Conservation (phyloP, 2,329 filamentous ascomycete genomes). For the Sarocladium kiliense region DNA sequence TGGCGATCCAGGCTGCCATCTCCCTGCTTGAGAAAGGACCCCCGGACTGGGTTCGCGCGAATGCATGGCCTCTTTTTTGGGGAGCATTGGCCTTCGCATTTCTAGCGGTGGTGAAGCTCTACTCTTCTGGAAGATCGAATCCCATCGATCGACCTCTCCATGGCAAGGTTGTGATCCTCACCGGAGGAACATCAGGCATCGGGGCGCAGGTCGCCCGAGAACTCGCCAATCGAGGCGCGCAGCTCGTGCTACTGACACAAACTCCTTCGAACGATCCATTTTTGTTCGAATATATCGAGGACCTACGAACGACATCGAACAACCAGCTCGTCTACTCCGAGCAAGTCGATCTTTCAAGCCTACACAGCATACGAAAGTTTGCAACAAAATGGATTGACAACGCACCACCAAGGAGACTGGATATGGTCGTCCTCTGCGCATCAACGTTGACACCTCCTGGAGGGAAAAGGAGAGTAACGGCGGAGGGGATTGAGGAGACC, state of each 20-base stretch:
- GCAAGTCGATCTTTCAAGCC: slow-evolving; percentile 80
- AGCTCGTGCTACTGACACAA: slow-evolving; percentile 84
- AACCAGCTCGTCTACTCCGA: slow-evolving; percentile 94
- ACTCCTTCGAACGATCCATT: slow-evolving; percentile 79
- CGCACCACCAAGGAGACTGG: slow-evolving; percentile 77
- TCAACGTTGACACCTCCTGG: slow-evolving; percentile 70
- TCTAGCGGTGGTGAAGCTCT: slow-evolving; percentile 59
- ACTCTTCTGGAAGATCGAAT: slow-evolving; percentile 71
- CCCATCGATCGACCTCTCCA: slow-evolving; percentile 78
- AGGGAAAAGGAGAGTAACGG: slow-evolving; percentile 43
- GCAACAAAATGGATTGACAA: slow-evolving; percentile 99
- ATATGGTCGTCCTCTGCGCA: slow-evolving; percentile 87
- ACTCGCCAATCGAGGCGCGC: slow-evolving; percentile 77
- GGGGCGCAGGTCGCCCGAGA: slow-evolving; percentile 71
- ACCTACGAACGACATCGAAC: slow-evolving; percentile 68
- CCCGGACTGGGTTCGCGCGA: slow-evolving; percentile 42
- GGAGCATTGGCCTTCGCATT: slow-evolving; percentile 28
- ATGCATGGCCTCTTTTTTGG: slow-evolving; percentile 38
- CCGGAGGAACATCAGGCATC: slow-evolving; percentile 90
- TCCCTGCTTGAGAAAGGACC: slow-evolving; percentile 41
- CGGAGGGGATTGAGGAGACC: slow-evolving; percentile 18
- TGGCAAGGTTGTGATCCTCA: slow-evolving; percentile 89
- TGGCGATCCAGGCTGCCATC: slow-evolving; percentile 49
- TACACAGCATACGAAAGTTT: slow-evolving; percentile 89
- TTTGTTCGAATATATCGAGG: slow-evolving; percentile 86